Evolutionary conservation across 1,139 yeast genomes (phyloP).

Genomic region (Geotrichum citri-aurantii): DNA sequence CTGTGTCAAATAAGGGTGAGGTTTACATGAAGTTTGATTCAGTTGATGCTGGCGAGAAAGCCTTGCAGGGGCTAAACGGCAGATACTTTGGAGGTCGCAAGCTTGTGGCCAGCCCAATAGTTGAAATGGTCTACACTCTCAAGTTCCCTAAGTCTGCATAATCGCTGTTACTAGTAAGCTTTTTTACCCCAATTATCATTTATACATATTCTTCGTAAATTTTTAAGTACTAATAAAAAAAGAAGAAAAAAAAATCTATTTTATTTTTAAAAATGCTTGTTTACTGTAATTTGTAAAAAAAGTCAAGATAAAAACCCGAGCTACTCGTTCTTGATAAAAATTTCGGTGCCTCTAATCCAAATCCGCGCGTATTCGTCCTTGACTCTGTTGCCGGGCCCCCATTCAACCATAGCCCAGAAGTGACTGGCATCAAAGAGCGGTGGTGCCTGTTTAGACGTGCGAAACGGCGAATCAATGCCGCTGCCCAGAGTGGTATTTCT

Average conservation of each 20-base stretch:
- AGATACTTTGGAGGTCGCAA: slow-evolving; percentile 37
- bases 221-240: background rate
- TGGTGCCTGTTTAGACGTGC: slow-evolving; percentile 26
- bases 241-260: background rate
- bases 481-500: background rate
- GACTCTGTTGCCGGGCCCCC: slow-evolving; percentile 50
- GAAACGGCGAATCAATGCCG: slow-evolving; percentile 13
- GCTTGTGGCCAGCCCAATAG: slow-evolving; percentile 32
- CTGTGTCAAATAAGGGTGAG: slow-evolving; percentile 32
- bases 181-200: too few relatives aligned
- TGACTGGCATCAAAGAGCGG: slow-evolving; percentile 48
- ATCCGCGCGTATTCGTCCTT: slow-evolving; percentile 49
- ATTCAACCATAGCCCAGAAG: slow-evolving; percentile 62
- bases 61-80: slow-evolving; percentile 35
- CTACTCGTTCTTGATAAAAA: slow-evolving; percentile 2
- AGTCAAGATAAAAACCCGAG: background rate
- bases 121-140: slow-evolving; percentile 34
- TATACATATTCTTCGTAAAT: background rate
- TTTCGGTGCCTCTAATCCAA: slow-evolving; percentile 42
- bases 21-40: slow-evolving; percentile 34
- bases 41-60: slow-evolving; percentile 31
- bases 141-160: slow-evolving; percentile 18
- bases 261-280: too few relatives aligned
- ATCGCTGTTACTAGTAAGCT: background rate
- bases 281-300: too few relatives aligned